Evolutionary conservation across 495 filamentous ascomycete genomes (phyloP).

Genomic region (Penicillium riverlandense): DNA sequence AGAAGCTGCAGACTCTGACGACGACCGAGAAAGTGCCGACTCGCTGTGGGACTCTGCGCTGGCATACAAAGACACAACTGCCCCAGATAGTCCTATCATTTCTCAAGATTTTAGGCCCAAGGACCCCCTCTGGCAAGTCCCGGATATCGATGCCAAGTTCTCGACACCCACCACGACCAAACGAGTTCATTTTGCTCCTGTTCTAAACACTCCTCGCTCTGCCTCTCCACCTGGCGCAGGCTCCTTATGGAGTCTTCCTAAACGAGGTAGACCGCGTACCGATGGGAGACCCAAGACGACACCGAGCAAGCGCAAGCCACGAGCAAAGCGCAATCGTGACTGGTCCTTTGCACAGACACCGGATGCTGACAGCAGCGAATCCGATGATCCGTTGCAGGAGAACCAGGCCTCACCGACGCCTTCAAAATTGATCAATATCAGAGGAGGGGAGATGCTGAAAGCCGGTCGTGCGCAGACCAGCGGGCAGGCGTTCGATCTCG

Average conservation of each 20-base stretch:
- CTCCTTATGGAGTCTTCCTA: slow-evolving; percentile 33
- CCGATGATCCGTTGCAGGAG: slow-evolving; percentile 42
- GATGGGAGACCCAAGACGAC: slow-evolving; percentile 16
- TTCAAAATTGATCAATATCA: slow-evolving; percentile 12
- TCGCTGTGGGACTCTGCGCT: slow-evolving; percentile 17
- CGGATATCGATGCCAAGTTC: slow-evolving; percentile 25
- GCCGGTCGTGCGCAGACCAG: background rate
- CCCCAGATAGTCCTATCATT: background rate
- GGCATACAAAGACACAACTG: slow-evolving; percentile 1
- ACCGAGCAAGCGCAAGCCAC: slow-evolving; percentile 12
- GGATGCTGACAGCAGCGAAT: slow-evolving; percentile 34
- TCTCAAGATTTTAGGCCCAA: background rate
- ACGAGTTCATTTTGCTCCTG: slow-evolving; percentile 3
- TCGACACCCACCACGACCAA: slow-evolving; percentile 26
- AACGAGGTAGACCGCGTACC: slow-evolving; percentile 15
- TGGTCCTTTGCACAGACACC: slow-evolving; percentile 36
- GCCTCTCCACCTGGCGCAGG: slow-evolving; percentile 31
- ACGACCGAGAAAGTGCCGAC: slow-evolving; percentile 18
- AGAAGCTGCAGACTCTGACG: slow-evolving; percentile 2
- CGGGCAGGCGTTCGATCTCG: background rate
- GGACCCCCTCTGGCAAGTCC: slow-evolving; percentile 30
- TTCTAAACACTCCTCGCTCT: slow-evolving; percentile 8
- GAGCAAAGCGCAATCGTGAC: slow-evolving; percentile 26
- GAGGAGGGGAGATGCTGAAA: slow-evolving; percentile 13
- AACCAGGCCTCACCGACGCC: slow-evolving; percentile 27